phyloP scores from a whole-genome alignment of 306 rosid species.

The Elaeagnus macrophylla region DNA sequence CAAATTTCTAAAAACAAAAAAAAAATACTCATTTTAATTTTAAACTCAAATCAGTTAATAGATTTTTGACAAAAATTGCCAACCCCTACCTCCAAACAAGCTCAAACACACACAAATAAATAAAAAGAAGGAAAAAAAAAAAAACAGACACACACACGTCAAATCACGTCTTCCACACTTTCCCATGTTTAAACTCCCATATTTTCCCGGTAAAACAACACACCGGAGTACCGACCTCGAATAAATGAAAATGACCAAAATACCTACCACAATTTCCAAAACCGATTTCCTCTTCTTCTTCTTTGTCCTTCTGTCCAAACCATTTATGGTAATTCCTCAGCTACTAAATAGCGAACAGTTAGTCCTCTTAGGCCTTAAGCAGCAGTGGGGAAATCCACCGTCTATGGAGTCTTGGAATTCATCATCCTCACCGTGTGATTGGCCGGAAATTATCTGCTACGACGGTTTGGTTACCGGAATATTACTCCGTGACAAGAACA shows the following conservation, averaged over 20 bases:
- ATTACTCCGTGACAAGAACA: conserved; percentile 23
- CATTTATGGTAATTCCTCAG: conserved; percentile 42
- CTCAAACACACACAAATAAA: too few relatives aligned
- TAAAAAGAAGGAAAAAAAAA: too few relatives aligned
- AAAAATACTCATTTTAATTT: too few relatives aligned
- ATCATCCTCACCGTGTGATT: conserved; percentile 53
- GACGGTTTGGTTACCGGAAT: conserved; percentile 33
- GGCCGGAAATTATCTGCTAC: conserved; percentile 54
- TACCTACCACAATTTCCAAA: conserved; percentile 1
- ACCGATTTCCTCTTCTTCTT: conserved; percentile 18
- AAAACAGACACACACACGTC: too few relatives aligned
- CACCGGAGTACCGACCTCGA: not conserved
- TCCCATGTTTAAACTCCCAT: conserved; percentile 21
- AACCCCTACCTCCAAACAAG: too few relatives aligned
- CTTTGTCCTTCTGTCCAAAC: conserved; percentile 18
- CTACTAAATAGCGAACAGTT: conserved; percentile 24
- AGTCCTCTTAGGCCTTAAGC: conserved; percentile 37
- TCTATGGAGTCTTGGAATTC: conserved; percentile 56
- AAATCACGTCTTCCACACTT: not conserved
- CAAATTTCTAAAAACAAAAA: too few relatives aligned
- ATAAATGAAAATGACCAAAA: conserved; percentile 25
- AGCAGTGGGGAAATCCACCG: conserved; percentile 52
- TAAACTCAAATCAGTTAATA: too few relatives aligned
- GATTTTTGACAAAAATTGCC: too few relatives aligned
- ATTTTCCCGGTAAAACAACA: conserved; percentile 42